Evolutionary conservation across 129 eudicot genomes (phyloP).

Genomic region (Pittosporum tobira): DNA sequence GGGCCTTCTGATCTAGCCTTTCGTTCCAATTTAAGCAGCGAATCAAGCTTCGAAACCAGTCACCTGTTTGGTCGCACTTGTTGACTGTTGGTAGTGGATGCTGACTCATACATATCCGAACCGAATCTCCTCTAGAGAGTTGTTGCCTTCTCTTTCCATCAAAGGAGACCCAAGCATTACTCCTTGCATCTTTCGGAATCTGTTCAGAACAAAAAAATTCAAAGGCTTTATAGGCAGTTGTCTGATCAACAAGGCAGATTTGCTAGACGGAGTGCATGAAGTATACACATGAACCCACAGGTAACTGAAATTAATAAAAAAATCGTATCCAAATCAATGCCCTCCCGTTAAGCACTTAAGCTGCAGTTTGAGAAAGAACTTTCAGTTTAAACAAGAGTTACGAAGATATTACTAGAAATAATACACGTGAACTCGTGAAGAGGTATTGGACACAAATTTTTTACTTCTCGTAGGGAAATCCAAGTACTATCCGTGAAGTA

Average conservation of each 20-base stretch:
- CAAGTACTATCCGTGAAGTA: too few relatives aligned
- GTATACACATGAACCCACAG: not conserved
- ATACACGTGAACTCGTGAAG: too few relatives aligned
- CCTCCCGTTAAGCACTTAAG: too few relatives aligned
- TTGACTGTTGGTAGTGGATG: conserved; percentile 98
- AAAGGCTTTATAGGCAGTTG: not conserved
- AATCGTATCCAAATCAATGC: too few relatives aligned
- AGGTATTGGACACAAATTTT: too few relatives aligned
- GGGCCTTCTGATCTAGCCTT: conserved; percentile 92
- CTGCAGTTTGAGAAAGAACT: too few relatives aligned
- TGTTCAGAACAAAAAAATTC: conserved; percentile 10
- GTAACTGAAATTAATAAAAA: too few relatives aligned
- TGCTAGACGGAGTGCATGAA: not conserved
- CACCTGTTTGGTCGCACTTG: conserved; percentile 95
- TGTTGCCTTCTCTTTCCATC: conserved; percentile 99
- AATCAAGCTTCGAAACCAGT: conserved; percentile 93
- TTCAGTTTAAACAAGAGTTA: too few relatives aligned
- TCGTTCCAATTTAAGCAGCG: conserved; percentile 99
- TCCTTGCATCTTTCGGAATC: conserved; percentile 96
- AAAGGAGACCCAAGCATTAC: conserved; percentile 99
- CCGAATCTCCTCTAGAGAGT: conserved; percentile 94
- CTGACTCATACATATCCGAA: conserved; percentile 84
- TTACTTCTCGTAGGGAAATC: too few relatives aligned
- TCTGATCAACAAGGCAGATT: not conserved
- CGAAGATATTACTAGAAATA: too few relatives aligned